Conservation (phyloP, 352 stramenopile genomes). For the Phytophthora fragariae region DNA sequence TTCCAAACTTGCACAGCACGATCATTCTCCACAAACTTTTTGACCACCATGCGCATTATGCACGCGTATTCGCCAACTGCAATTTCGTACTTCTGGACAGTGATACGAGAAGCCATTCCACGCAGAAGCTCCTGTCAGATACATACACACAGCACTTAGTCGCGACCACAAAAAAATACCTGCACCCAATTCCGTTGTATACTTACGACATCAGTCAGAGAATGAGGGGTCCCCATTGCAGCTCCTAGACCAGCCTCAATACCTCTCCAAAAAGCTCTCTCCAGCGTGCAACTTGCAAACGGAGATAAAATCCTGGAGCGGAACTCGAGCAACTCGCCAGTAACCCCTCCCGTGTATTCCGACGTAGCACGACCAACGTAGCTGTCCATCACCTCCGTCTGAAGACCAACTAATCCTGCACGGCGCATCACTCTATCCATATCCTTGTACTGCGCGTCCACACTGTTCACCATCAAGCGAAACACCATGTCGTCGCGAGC, state of each 20-base stretch:
- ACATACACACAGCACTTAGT: neutral
- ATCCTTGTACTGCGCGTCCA: conserved; percentile 1
- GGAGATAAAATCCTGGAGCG: neutral
- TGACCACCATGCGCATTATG: conserved; percentile 7
- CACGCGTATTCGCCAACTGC: neutral
- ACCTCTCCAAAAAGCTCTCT: neutral
- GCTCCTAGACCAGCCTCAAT: neutral
- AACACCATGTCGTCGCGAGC: neutral
- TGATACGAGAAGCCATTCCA: neutral
- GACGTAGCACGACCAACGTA: neutral
- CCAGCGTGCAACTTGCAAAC: neutral
- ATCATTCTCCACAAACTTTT: conserved; percentile 9
- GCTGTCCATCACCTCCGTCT: neutral
- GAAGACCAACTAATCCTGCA: neutral
- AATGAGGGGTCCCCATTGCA: neutral
- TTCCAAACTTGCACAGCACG: conserved; percentile 16
- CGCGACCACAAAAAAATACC: too few relatives aligned
- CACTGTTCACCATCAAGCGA: neutral
- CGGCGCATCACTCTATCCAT: neutral
- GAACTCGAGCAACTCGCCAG: neutral
- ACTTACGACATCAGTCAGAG: neutral
- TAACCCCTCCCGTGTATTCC: neutral
- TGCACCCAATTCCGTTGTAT: neutral
- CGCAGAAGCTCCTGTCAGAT: neutral
- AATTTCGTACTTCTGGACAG: conserved; percentile 13